Evolutionary conservation across 2,329 filamentous ascomycete genomes (phyloP).

Genomic region (Aspergillus fumigatiaffinis): DNA sequence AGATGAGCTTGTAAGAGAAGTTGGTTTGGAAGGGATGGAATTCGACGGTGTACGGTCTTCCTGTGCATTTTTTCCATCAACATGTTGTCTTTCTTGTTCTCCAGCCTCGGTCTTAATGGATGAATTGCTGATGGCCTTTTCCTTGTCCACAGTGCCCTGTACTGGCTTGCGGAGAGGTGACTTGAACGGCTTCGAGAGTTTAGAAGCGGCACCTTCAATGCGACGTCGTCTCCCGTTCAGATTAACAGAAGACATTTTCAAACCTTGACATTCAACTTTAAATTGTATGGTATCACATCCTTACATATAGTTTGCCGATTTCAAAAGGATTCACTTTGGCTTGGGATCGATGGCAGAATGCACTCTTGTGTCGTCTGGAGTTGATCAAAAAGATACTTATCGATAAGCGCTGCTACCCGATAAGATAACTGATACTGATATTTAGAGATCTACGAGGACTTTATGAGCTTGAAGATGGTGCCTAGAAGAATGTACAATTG

Average conservation of each 20-base stretch:
- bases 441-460: not conserved
- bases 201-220: conserved; percentile 54
- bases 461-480: not conserved
- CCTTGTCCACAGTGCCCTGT: conserved; percentile 7
- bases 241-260: conserved; percentile 15
- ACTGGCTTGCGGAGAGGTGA: conserved; percentile 58
- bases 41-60: not conserved
- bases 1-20: not conserved
- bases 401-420: conserved; percentile 4
- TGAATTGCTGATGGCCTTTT: conserved; percentile 6
- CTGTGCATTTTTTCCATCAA: not conserved
- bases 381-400: conserved; percentile 7
- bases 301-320: not conserved
- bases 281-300: not conserved
- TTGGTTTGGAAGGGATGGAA: not conserved
- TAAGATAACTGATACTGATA: not conserved
- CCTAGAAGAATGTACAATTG: conserved; percentile 5
- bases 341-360: not conserved
- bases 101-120: not conserved
- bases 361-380: not conserved
- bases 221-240: conserved; percentile 59
- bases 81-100: not conserved
- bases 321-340: not conserved
- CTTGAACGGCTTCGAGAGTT: conserved; percentile 67
- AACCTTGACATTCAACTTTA: not conserved